A percentile compares a stretch with the other conserved stretches of the same genome.
Evolutionary conservation across 2,329 filamentous ascomycete species (phyloP).

Genomic region (Beauveria pseudobassiana): DNA sequence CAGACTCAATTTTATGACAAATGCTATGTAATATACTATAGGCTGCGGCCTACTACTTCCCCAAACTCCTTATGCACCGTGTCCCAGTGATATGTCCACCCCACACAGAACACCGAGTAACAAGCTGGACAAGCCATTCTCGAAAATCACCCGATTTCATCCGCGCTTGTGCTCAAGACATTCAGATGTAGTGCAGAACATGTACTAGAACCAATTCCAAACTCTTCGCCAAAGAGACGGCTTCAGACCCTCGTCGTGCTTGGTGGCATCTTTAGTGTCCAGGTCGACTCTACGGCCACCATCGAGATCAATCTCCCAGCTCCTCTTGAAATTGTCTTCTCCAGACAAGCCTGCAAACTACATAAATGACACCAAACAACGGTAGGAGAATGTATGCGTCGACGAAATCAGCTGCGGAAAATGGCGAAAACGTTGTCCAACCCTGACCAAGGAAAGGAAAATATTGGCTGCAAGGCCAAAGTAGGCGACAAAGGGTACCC

Average conservation of each 20-base stretch:
- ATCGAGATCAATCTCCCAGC: conserved; percentile 48
- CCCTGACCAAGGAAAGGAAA: conserved; percentile 56
- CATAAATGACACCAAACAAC: conserved; percentile 50
- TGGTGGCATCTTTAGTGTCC: conserved; percentile 31
- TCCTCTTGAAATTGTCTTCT: conserved; percentile 41
- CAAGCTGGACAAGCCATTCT: not conserved
- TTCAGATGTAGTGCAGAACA: not conserved
- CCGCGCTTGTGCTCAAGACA: not conserved
- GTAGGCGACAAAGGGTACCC: conserved; percentile 51
- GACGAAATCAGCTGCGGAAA: conserved; percentile 51
- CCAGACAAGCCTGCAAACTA: conserved; percentile 46
- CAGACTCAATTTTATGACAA: not conserved
- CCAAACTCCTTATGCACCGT: not conserved
- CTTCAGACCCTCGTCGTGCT: conserved; percentile 24
- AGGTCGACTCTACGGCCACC: conserved; percentile 48
- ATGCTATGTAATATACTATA: not conserved
- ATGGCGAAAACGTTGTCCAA: conserved; percentile 53
- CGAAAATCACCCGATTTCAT: not conserved
- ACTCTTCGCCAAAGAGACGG: conserved; percentile 37
- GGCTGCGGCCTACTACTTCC: conserved; percentile 9
- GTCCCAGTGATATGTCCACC: not conserved
- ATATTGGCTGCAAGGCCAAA: conserved; percentile 50
- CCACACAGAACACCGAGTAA: not conserved
- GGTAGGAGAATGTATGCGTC: conserved; percentile 56
- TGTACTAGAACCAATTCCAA: conserved; percentile 30